Percentiles rank a stretch among this genome's conserved stretches.
phyloP scores from a whole-genome alignment of 345 rosid genomes.

The Hypericum androsaemum region DNA sequence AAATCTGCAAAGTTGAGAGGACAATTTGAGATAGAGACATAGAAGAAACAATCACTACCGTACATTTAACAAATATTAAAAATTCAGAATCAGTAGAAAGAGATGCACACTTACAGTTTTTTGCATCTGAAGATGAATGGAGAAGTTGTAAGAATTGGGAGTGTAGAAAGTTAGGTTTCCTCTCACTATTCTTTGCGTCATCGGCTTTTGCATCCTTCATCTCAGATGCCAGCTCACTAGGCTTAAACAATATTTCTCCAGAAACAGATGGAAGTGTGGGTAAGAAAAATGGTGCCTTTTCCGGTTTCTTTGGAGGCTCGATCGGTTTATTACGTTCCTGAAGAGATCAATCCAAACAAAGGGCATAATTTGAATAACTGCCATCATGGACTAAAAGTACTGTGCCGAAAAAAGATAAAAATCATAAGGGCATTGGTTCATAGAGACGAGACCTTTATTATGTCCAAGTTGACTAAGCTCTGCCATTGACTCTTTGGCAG shows the following conservation, averaged over 20 bases:
- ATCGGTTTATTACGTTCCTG: conserved; percentile 85
- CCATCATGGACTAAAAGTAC: neutral
- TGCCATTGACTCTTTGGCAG: conserved; percentile 98
- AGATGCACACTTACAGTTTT: conserved; percentile 44
- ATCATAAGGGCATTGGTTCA: neutral
- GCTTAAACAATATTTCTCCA: conserved; percentile 70
- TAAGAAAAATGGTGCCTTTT: conserved; percentile 84
- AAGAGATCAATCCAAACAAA: neutral
- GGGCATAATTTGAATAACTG: neutral
- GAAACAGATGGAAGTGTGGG: conserved; percentile 79
- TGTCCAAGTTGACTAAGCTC: conserved; percentile 83
- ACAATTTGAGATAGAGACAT: conserved; percentile 16
- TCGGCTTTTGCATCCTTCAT: conserved; percentile 26
- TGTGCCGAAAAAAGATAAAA: neutral
- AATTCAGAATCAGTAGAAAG: conserved; percentile 1
- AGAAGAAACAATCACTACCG: neutral
- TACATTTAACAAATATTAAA: neutral
- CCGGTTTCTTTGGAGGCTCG: conserved; percentile 88
- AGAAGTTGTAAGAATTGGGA: conserved; percentile 56
- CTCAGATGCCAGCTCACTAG: conserved; percentile 35
- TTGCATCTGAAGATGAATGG: conserved; percentile 37
- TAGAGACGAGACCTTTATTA: conserved; percentile 59
- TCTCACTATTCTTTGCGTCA: conserved; percentile 20
- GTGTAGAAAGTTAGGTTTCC: conserved; percentile 21
- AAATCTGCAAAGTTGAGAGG: conserved; percentile 38